Evolutionary conservation across 768 basidiomycete species (phyloP), one percentile per base, ranked within the genome.

Genomic region (Pleurotus citrinopileatus): DNA sequence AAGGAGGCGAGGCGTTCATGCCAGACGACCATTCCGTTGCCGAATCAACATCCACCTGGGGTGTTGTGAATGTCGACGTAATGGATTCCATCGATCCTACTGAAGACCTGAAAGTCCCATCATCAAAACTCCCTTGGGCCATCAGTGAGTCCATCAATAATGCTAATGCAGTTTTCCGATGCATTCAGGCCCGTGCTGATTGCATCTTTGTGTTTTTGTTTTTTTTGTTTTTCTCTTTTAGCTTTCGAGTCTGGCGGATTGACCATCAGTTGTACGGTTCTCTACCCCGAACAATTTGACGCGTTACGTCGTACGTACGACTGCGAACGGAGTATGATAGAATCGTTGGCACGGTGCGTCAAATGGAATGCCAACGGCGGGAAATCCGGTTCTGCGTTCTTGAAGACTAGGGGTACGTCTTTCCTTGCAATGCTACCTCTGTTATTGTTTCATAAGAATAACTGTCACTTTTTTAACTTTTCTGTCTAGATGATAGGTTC

Each of bases 231-330:
- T 2, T 23, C 3, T 44, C 45, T 47, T 55, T 17, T 13, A 95
- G 94, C 91, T 3, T 94, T 95, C 60, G 92, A 94, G 65, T 94
- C 91, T 59, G 91, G 90, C 27, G 88, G 90, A 17, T 71, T 95
- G 52, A 91, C 86, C 23, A 95, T 97, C 63, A 94, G 92, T 62
- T 97, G 94, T 64, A 92, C 91, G 1, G 87, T 98, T 55, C 82
- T 98, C 42, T 98, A 93, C 67, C 94, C 95, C 0, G 96, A 98
- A 65, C 94, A 97, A 65, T 99, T 99, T 60, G 95, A 98, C 60
- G 92, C 91, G 2, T 69, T 99, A 38, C 84, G 97, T 12, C 80
- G 91, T 28, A 94, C 88, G 15, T 98, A 96, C 60, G 91, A 94
- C 57, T 97, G 94, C 63, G 93, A 97, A 62, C 87, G 87, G 63